Conservation (phyloP, 2,329 filamentous ascomycete genomes). For the Hypoxylon sp. region DNA sequence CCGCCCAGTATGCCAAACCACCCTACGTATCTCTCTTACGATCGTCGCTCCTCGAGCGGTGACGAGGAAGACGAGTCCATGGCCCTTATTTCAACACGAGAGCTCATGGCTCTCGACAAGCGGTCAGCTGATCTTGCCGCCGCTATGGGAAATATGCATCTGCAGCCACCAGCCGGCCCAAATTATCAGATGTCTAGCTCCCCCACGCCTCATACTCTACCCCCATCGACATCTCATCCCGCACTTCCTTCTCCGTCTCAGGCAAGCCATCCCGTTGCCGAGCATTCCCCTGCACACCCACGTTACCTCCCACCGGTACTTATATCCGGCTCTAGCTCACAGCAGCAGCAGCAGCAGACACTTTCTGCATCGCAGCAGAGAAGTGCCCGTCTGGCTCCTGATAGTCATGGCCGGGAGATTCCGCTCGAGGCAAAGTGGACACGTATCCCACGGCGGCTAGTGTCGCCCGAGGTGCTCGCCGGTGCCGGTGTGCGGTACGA, state of each 20-base stretch:
- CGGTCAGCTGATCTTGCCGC: slow-evolving; percentile 59
- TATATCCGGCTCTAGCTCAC: slow-evolving; percentile 54
- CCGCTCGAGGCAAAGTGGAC: slow-evolving; percentile 72
- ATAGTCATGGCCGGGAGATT: slow-evolving; percentile 71
- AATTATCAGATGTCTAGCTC: slow-evolving; percentile 59
- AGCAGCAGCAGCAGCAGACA: slow-evolving; percentile 43
- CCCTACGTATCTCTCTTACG: slow-evolving; percentile 54
- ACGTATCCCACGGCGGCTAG: slow-evolving; percentile 67
- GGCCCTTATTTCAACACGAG: slow-evolving; percentile 68
- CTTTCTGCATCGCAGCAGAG: slow-evolving; percentile 47
- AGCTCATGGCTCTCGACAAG: slow-evolving; percentile 66
- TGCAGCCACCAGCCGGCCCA: slow-evolving; percentile 54
- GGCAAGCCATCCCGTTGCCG: slow-evolving; percentile 31
- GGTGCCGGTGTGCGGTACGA: slow-evolving; percentile 72
- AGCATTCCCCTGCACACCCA: slow-evolving; percentile 58
- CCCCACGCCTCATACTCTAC: slow-evolving; percentile 55
- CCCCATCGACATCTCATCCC: slow-evolving; percentile 55
- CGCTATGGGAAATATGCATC: slow-evolving; percentile 60
- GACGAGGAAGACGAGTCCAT: slow-evolving; percentile 58
- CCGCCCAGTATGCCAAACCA: slow-evolving; percentile 44
- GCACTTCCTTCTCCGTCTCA: slow-evolving; percentile 56
- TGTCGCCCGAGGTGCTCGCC: slow-evolving; percentile 72
- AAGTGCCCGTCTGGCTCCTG: slow-evolving; percentile 65
- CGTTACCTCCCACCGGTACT: slow-evolving; percentile 59
- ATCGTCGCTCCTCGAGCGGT: slow-evolving; percentile 58